These are phyloP conservation scores for Botryotinia narcissicola DNA, from an alignment of 2,329 filamentous ascomycete genomes.

Conservation along the genomic window DNA sequence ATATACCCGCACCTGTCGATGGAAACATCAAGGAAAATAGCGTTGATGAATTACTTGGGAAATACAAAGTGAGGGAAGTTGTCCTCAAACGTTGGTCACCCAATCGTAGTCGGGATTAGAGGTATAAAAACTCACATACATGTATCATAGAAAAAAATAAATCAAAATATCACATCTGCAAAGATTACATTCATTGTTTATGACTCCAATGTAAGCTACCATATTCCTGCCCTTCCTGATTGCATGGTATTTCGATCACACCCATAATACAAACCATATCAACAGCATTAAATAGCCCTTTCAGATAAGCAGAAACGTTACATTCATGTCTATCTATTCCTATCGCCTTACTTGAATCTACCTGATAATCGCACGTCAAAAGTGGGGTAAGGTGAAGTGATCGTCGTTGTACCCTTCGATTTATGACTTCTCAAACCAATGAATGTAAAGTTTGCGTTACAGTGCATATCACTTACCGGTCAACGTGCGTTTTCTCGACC, in stretches of 20 bases:
- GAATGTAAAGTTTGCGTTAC: neutral
- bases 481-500: neutral
- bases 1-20: conserved; percentile 69
- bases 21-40: conserved; percentile 49
- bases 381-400: conserved; percentile 11
- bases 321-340: conserved; percentile 1
- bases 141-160: neutral
- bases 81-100: conserved; percentile 79
- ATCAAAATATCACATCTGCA: neutral
- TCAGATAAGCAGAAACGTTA: neutral
- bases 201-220: neutral
- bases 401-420: conserved; percentile 9
- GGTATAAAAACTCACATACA: neutral
- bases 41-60: conserved; percentile 60
- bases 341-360: neutral
- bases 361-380: neutral
- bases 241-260: neutral
- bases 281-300: neutral
- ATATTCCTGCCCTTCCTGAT: neutral
- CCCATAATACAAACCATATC: neutral
- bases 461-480: neutral
- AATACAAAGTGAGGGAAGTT: conserved; percentile 78
- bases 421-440: neutral
- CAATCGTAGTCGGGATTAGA: conserved; percentile 52
- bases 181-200: neutral